These are phyloP conservation scores for Sporothrix pseudoabietina DNA, from an alignment of 2,329 filamentous ascomycete genomes.

Conservation along the genomic window DNA sequence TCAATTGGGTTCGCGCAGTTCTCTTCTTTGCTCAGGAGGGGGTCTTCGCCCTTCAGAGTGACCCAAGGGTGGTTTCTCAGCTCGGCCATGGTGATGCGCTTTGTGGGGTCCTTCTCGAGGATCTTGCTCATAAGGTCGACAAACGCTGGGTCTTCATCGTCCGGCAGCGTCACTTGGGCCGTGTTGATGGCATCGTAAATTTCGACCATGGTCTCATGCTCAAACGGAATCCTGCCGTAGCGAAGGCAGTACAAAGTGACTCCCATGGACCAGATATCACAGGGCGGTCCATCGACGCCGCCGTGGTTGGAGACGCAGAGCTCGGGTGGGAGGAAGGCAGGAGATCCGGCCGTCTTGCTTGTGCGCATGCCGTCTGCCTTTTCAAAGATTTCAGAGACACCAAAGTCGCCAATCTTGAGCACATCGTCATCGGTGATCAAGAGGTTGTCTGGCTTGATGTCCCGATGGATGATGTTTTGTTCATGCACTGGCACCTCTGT, in stretches of 20 bases:
- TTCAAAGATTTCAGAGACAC: slow-evolving; percentile 98
- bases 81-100: slow-evolving; percentile 79
- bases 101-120: slow-evolving; percentile 81
- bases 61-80: slow-evolving; percentile 90
- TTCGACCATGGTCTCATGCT: slow-evolving; percentile 75
- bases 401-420: slow-evolving; percentile 97
- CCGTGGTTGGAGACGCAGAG: slow-evolving; percentile 85
- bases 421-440: slow-evolving; percentile 86
- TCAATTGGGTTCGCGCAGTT: slow-evolving; percentile 82
- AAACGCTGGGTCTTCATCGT: slow-evolving; percentile 67
- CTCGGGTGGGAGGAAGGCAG: slow-evolving; percentile 91
- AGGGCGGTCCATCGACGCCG: slow-evolving; percentile 82
- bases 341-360: slow-evolving; percentile 89
- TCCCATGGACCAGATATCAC: slow-evolving; percentile 98
- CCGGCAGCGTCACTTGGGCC: slow-evolving; percentile 64
- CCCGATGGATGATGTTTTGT: slow-evolving; percentile 91
- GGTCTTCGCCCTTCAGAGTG: slow-evolving; percentile 75
- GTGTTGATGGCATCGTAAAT: slow-evolving; percentile 86
- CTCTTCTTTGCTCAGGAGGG: slow-evolving; percentile 76
- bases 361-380: slow-evolving; percentile 84
- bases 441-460: slow-evolving; percentile 97
- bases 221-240: slow-evolving; percentile 87
- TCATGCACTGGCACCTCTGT: slow-evolving; percentile 67
- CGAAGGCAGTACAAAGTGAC: slow-evolving; percentile 90
- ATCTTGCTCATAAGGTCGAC: slow-evolving; percentile 72